Evolutionary conservation across 2,329 filamentous ascomycete species (phyloP).

Genomic region (Tolypocladium pustulatum): DNA sequence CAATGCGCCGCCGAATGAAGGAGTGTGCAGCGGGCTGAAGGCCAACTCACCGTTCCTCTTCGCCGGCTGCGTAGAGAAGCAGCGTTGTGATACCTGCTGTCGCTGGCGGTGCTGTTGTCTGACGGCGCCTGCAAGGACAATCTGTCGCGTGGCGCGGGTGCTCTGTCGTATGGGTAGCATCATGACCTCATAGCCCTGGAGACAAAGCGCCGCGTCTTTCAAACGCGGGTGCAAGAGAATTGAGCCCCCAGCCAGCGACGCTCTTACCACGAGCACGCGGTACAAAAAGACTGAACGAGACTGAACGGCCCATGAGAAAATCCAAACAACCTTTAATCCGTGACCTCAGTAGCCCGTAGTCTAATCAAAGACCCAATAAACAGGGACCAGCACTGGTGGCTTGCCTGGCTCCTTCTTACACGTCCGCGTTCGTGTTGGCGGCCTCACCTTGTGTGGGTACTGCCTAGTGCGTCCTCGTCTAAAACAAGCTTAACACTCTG

Average conservation of each 20-base stretch:
- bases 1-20: background rate
- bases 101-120: background rate
- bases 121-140: background rate
- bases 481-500: background rate
- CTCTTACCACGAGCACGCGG: background rate
- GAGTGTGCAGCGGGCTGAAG: background rate
- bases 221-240: background rate
- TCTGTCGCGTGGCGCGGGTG: background rate
- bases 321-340: background rate
- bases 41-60: background rate
- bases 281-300: no score
- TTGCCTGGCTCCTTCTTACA: background rate
- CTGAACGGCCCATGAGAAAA: background rate
- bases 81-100: background rate
- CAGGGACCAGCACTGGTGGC: background rate
- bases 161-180: background rate
- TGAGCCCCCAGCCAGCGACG: background rate
- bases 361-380: background rate
- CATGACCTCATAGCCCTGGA: background rate
- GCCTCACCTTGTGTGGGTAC: background rate
- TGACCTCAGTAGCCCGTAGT: background rate
- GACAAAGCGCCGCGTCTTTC: background rate
- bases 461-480: background rate
- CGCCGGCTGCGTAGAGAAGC: slow-evolving; percentile 2
- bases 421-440: background rate